Evolutionary conservation across 805 yeast species (phyloP).

Genomic region (Cyberlindnera petersonii): DNA sequence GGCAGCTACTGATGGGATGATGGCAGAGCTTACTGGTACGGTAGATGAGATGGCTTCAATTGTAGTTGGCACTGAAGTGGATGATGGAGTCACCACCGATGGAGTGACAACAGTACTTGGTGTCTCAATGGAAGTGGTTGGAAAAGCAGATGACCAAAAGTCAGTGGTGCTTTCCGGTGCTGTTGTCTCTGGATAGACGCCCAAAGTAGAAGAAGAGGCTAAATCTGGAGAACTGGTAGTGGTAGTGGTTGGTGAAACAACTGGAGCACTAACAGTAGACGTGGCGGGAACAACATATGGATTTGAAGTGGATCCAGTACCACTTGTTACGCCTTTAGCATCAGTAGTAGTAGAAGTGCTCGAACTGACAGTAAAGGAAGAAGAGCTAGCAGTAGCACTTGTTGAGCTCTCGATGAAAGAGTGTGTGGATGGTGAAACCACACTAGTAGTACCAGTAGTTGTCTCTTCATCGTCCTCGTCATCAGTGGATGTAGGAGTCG

Average conservation of each 20-base stretch:
- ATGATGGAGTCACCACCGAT: neutral
- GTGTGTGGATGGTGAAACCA: slow-evolving; percentile 7
- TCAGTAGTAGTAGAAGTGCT: slow-evolving; percentile 1
- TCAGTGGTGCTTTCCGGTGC: slow-evolving; percentile 1
- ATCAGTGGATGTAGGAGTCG: slow-evolving; percentile 4
- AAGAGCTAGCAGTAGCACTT: neutral
- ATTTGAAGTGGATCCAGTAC: slow-evolving; percentile 7
- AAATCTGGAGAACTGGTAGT: slow-evolving; percentile 2
- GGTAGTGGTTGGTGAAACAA: slow-evolving; percentile 2
- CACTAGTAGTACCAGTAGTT: neutral
- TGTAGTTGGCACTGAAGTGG: neutral
- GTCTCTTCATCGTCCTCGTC: slow-evolving; percentile 6
- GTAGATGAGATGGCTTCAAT: neutral
- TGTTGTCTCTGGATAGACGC: neutral
- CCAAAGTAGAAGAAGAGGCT: neutral
- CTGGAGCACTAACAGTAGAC: slow-evolving; percentile 9
- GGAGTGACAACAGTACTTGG: slow-evolving; percentile 5
- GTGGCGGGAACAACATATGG: slow-evolving; percentile 12
- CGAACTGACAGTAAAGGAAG: neutral
- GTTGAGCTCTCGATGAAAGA: too few species aligned
- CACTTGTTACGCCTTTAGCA: neutral
- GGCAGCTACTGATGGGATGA: neutral
- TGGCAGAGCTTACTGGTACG: neutral
- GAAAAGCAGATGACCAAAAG: slow-evolving; percentile 3
- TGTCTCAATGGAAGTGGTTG: slow-evolving; percentile 1